phyloP scores from a whole-genome alignment of 805 yeast genomes.

The Lipomyces sp. region DNA sequence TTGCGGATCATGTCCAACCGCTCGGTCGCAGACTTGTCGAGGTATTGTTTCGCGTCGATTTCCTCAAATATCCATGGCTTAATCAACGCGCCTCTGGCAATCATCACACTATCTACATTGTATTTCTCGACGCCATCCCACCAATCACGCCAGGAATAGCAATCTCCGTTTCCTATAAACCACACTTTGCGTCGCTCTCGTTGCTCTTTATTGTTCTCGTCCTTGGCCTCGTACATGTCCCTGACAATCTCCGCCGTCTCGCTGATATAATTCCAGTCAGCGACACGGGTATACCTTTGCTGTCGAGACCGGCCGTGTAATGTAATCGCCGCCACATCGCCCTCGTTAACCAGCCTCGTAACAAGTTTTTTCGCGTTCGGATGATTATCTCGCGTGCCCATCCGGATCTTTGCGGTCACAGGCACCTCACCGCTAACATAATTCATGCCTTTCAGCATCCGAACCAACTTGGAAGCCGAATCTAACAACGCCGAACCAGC shows the following conservation, averaged over 20 bases:
- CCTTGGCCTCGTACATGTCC: conserved; percentile 49
- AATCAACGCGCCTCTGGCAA: conserved; percentile 95
- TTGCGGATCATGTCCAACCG: conserved; percentile 74
- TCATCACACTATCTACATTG: conserved; percentile 91
- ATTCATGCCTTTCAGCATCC: conserved; percentile 86
- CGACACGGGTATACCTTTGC: conserved; percentile 88
- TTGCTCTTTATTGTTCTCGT: conserved; percentile 54
- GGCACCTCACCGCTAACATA: conserved; percentile 89
- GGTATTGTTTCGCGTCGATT: conserved; percentile 81
- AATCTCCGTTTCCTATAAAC: conserved; percentile 94
- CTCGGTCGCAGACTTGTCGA: conserved; percentile 90
- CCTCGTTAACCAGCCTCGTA: conserved; percentile 70
- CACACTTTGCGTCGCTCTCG: conserved; percentile 58
- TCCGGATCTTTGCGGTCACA: conserved; percentile 87
- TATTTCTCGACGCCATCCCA: conserved; percentile 65
- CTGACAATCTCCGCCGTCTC: conserved; percentile 73
- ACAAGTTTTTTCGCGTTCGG: conserved; percentile 87
- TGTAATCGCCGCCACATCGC: conserved; percentile 88
- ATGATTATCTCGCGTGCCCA: conserved; percentile 83
- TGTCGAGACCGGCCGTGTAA: conserved; percentile 96
- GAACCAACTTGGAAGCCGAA: conserved; percentile 77
- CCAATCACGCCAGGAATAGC: conserved; percentile 88
- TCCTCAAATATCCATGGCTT: conserved; percentile 99
- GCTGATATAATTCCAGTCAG: conserved; percentile 89
- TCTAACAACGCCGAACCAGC: conserved; percentile 94